These are phyloP conservation scores for Nannochloropsis oceanica DNA, from an alignment of 108 stramenopile species.

Conservation along the genomic window DNA sequence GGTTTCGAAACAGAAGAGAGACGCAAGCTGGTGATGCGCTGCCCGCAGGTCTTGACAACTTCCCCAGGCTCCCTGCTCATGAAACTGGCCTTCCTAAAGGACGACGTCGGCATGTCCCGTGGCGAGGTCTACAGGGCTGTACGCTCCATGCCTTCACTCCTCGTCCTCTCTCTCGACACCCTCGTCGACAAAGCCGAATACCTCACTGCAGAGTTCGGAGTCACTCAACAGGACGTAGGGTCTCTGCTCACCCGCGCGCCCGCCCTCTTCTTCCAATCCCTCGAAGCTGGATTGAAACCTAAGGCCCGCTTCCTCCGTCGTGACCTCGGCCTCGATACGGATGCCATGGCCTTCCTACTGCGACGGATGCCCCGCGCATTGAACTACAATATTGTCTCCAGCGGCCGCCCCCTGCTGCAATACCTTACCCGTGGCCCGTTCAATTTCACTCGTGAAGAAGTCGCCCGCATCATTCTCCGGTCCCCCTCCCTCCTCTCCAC, in stretches of 20 bases:
- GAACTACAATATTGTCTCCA: background rate
- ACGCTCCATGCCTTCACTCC: background rate
- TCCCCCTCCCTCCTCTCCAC: background rate
- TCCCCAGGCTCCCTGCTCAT: background rate
- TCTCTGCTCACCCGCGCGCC: background rate
- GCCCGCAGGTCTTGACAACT: background rate
- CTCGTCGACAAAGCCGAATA: background rate
- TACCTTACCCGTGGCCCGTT: background rate
- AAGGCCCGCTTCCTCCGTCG: background rate
- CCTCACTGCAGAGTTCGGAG: background rate
- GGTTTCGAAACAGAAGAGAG: background rate
- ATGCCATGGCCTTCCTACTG: background rate
- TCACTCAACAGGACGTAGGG: background rate
- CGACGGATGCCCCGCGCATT: background rate
- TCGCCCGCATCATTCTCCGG: background rate
- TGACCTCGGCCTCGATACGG: background rate
- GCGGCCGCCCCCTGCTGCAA: background rate
- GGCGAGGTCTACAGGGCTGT: background rate
- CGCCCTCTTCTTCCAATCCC: background rate
- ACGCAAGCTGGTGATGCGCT: background rate
- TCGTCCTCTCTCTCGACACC: background rate
- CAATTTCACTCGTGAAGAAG: background rate
- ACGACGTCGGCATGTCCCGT: background rate
- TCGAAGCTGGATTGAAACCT: background rate
- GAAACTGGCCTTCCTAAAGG: background rate